phyloP scores from a whole-genome alignment of 208 protist genomes.

The Trypanosomatidae sp. region DNA sequence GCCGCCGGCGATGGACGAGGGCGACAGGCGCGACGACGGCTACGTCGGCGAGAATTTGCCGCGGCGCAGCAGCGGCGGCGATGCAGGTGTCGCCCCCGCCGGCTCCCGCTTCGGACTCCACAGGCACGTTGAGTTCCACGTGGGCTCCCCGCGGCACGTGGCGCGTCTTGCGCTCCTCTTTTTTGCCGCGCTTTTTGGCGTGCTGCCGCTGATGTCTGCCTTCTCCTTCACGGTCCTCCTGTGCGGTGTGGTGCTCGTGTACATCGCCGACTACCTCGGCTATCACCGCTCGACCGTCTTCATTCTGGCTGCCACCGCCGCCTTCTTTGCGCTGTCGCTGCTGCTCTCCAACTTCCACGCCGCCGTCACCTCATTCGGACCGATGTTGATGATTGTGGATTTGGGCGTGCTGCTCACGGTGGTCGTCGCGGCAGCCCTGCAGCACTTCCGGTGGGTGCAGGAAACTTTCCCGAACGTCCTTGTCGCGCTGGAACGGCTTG shows the following conservation, averaged over 20 bases:
- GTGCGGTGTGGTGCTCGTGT: conserved; percentile 58
- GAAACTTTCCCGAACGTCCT: conserved; percentile 64
- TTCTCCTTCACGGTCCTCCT: conserved; percentile 67
- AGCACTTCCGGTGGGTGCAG: conserved; percentile 89
- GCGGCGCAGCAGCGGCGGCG: conserved; percentile 1
- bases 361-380: conserved; percentile 47
- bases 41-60: conserved; percentile 12
- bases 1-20: not conserved
- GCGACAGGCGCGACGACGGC: not conserved
- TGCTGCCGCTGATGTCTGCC: conserved; percentile 77
- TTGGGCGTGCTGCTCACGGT: conserved; percentile 40
- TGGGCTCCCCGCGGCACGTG: conserved; percentile 35
- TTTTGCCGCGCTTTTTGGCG: conserved; percentile 57
- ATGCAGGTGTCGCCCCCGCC: too few relatives aligned
- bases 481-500: conserved; percentile 62
- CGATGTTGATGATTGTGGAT: conserved; percentile 64
- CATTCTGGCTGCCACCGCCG: conserved; percentile 42
- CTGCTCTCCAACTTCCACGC: conserved; percentile 70
- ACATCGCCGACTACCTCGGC: conserved; percentile 79
- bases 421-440: conserved; percentile 38
- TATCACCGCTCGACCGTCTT: conserved; percentile 58
- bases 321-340: conserved; percentile 48
- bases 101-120: not conserved
- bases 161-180: conserved; percentile 48
- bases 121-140: conserved; percentile 34